Evolutionary conservation across 768 basidiomycete genomes (phyloP).

Genomic region (Leccinum boreale): DNA sequence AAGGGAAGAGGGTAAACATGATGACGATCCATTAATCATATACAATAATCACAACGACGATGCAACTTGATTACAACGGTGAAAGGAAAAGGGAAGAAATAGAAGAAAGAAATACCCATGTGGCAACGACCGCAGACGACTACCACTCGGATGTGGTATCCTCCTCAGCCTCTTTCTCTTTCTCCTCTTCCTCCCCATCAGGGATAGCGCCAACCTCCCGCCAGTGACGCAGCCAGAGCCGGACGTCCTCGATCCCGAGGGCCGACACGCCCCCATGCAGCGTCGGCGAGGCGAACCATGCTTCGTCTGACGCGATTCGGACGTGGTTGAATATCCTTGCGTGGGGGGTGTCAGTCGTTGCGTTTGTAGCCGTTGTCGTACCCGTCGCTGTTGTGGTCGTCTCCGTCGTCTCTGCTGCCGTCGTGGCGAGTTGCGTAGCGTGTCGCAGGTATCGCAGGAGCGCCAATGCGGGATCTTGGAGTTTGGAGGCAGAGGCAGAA

Average conservation of each 20-base stretch:
- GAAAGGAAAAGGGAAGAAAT: background rate
- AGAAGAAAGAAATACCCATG: background rate
- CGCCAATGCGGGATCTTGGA: constrained; percentile 1
- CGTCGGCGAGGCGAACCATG: constrained; percentile 10
- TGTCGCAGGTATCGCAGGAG: constrained; percentile 1
- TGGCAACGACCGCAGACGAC: background rate
- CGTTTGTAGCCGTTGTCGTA: too few species aligned
- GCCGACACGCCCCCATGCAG: background rate
- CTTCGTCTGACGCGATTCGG: background rate
- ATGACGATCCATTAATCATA: too few species aligned
- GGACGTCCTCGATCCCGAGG: constrained; percentile 5
- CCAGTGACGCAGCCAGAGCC: constrained; percentile 10
- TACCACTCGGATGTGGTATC: background rate
- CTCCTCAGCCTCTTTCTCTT: background rate
- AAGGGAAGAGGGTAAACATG: too few species aligned
- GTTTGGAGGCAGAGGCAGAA: background rate
- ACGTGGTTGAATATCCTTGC: constrained; percentile 1
- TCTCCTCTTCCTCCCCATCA: background rate
- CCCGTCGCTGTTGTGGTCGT: too few species aligned
- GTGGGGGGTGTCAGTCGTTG: too few species aligned
- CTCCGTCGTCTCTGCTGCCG: background rate
- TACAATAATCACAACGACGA: background rate
- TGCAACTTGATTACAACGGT: background rate
- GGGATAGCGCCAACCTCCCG: constrained; percentile 2
- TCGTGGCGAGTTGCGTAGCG: background rate